Evolutionary conservation across 73 alveolate species (phyloP).

Genomic region (Uronychia binucleata): DNA sequence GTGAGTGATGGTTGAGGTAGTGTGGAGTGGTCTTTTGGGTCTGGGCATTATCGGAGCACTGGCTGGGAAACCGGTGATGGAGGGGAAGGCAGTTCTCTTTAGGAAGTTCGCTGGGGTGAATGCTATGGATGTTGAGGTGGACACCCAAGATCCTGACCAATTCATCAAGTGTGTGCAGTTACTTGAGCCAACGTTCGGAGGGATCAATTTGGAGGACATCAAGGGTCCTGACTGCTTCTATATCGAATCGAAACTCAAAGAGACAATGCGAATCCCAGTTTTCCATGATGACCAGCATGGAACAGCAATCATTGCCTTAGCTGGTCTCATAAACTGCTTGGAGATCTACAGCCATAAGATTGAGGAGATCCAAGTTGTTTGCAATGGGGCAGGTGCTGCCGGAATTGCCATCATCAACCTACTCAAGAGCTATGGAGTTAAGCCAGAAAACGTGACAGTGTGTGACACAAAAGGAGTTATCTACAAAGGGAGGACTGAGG

Average conservation of each 20-base stretch:
- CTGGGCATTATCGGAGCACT: slow-evolving; percentile 77
- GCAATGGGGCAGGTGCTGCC: slow-evolving; percentile 88
- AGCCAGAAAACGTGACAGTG: slow-evolving; percentile 45
- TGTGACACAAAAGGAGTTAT: slow-evolving; percentile 77
- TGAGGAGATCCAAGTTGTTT: slow-evolving; percentile 68
- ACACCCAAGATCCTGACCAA: slow-evolving; percentile 52
- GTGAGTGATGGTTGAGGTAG: too few relatives aligned
- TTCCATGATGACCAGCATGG: slow-evolving; percentile 80
- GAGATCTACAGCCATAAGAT: slow-evolving; percentile 43
- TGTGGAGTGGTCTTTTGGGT: slow-evolving; percentile 80
- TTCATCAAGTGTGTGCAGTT: slow-evolving; percentile 45
- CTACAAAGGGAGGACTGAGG: slow-evolving; percentile 71
- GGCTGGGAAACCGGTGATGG: slow-evolving; percentile 83
- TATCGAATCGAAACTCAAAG: slow-evolving; percentile 53
- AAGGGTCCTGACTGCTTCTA: slow-evolving; percentile 80
- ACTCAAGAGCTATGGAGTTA: slow-evolving; percentile 58
- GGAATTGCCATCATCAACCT: slow-evolving; percentile 70
- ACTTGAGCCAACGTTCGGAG: slow-evolving; percentile 71
- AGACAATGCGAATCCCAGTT: slow-evolving; percentile 60
- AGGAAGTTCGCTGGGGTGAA: slow-evolving; percentile 67
- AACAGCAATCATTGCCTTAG: slow-evolving; percentile 63
- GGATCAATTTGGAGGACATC: slow-evolving; percentile 71
- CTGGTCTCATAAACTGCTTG: slow-evolving; percentile 67
- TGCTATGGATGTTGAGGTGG: slow-evolving; percentile 59
- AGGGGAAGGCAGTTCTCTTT: slow-evolving; percentile 74